Percentiles rank a stretch among this genome's conserved stretches.
Conservation (phyloP, 345 rosid species). For the Alliaria petiolata region DNA sequence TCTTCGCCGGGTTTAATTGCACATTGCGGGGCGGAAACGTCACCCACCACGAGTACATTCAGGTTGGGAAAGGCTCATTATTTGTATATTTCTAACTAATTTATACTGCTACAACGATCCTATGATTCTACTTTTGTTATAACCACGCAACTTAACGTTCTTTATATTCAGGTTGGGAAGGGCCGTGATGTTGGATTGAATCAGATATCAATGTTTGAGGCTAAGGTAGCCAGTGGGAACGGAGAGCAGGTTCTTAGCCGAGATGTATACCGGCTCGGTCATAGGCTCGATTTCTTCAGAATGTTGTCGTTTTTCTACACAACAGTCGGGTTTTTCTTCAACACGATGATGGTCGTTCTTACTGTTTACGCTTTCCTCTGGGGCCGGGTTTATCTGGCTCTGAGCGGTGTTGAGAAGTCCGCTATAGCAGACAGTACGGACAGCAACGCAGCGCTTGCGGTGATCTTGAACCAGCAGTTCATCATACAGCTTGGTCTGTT, state of each 20-base stretch:
- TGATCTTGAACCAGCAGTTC: slow-evolving; percentile 85
- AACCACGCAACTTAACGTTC: background rate
- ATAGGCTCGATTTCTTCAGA: slow-evolving; percentile 81
- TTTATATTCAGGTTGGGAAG: slow-evolving; percentile 72
- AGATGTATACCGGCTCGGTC: slow-evolving; percentile 86
- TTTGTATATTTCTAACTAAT: slow-evolving; percentile 2
- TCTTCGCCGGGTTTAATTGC: slow-evolving; percentile 91
- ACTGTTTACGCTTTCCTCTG: slow-evolving; percentile 73
- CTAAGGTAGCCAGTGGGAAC: slow-evolving; percentile 89
- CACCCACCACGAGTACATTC: slow-evolving; percentile 89
- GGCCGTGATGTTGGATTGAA: slow-evolving; percentile 92
- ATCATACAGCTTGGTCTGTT: slow-evolving; percentile 75
- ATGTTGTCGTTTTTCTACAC: slow-evolving; percentile 80
- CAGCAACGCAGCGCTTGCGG: slow-evolving; percentile 53
- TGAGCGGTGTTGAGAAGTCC: slow-evolving; percentile 65
- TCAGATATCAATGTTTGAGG: slow-evolving; percentile 84
- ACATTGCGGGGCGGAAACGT: slow-evolving; percentile 91
- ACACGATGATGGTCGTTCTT: slow-evolving; percentile 67
- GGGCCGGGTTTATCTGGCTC: slow-evolving; percentile 85
- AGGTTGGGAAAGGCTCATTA: slow-evolving; percentile 62
- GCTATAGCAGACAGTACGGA: slow-evolving; percentile 40
- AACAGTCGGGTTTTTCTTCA: slow-evolving; percentile 71
- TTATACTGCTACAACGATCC: background rate
- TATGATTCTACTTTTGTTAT: background rate
- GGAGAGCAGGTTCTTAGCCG: slow-evolving; percentile 93